Base-by-base conservation (phyloP, 441 rosid species). In the Daphne laureola region DNA sequence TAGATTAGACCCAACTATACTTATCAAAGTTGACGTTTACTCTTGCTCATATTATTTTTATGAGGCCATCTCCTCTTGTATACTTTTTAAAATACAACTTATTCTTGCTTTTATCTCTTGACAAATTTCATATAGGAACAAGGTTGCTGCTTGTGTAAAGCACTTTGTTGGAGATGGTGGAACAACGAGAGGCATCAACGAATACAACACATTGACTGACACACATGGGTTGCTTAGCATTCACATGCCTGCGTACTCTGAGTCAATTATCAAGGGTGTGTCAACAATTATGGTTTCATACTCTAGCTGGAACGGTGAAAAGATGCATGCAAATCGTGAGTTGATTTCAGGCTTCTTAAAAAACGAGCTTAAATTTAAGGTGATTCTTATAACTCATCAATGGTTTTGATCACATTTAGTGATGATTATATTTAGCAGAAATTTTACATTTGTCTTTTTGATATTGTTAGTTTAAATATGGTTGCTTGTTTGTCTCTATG, bases 131-230 rank as follows among this genome's bases (percentile, higher is more conserved):
- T 16, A 23, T 49, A 82, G 89, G 76, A 74, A 76, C 38, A 83
- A 74, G 72, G 86, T 80, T 55, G 80, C 76, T 55, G 82, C 90
- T 8, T 83, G 86, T 66, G 84, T 86, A 50, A 80, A 83, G 75
- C 90, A 83, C 65, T 80, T 64, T 31, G 81, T 83, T 17, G 90
- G 86, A 58, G 90, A 83, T 72, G 90, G 90, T 53, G 90, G 90
- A 51, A 83, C 86, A 49, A 69, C 72, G 14, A 65, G 73, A 15
- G 86, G 86, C 53, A 60, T 76, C 14, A 80, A 83, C 44, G 84
- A 83, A 67, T 57, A 83, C 70, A 80, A 80, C 71, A 78, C 86
- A 1, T 55, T 74, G 58, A 62, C 59, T 62, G 90, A 78, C 69
- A 27, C 65, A 68, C 86, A 80, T 17, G 79, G 69, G 12, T 71